A percentile compares a stretch with the other conserved stretches of the same genome.
phyloP scores from a whole-genome alignment of 2,329 filamentous ascomycete species.

The Ophiostoma perfectum region DNA sequence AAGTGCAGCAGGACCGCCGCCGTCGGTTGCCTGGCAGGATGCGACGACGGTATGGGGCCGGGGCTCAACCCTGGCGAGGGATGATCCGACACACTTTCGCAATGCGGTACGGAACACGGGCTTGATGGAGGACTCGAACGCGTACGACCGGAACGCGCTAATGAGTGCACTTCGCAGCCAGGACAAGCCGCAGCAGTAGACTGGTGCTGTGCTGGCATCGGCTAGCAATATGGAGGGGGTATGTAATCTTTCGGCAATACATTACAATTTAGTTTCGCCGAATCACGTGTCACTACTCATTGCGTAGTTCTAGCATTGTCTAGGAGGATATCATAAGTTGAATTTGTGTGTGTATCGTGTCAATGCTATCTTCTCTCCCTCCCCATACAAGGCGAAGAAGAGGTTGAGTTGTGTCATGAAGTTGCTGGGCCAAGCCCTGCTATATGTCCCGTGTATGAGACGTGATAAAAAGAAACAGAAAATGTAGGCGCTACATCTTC shows the following conservation, averaged over 20 bases:
- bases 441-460: neutral
- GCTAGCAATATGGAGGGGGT: neutral
- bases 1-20: constrained; percentile 9
- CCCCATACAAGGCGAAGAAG: no score
- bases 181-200: neutral
- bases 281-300: no score
- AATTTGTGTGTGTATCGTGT: constrained; percentile 28
- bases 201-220: neutral
- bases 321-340: constrained; percentile 33
- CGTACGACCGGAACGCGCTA: constrained; percentile 28
- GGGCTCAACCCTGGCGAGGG: constrained; percentile 20
- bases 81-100: constrained; percentile 29
- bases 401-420: neutral
- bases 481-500: constrained; percentile 18
- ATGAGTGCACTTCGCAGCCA: constrained; percentile 26
- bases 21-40: constrained; percentile 22
- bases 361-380: neutral
- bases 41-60: constrained; percentile 28
- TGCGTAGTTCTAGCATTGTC: neutral
- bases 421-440: constrained; percentile 7
- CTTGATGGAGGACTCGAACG: constrained; percentile 26
- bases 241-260: neutral
- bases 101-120: constrained; percentile 26
- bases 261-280: no score
- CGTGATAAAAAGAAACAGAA: constrained; percentile 13